A percentile compares a stretch with the other conserved stretches of the same genome.
These are phyloP conservation scores for Hymenoscyphus fructigenus DNA, from an alignment of 2,329 filamentous ascomycete genomes.

Conservation along the genomic window DNA sequence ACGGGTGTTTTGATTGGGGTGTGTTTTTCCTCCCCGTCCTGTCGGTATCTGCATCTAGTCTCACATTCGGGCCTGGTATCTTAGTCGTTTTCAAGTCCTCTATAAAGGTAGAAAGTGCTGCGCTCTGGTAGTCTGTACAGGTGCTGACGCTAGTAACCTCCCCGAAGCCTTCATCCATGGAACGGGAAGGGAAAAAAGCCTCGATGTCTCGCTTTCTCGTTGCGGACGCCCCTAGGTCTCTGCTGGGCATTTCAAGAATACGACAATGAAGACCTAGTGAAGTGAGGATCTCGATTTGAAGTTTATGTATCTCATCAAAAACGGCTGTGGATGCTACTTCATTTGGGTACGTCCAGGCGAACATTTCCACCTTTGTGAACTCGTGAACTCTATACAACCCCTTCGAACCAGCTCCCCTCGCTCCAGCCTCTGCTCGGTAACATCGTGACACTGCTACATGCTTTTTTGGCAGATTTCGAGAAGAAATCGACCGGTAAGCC, in stretches of 20 bases:
- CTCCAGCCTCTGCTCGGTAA: constrained; percentile 92
- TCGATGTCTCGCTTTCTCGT: constrained; percentile 90
- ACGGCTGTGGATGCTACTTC: constrained; percentile 50
- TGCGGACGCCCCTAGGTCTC: constrained; percentile 87
- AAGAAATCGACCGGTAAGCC: constrained; percentile 67
- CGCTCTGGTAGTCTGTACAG: constrained; percentile 92
- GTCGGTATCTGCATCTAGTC: too few relatives aligned
- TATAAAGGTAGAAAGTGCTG: constrained; percentile 75
- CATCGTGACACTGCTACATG: constrained; percentile 85
- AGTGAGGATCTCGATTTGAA: constrained; percentile 81
- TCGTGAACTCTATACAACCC: constrained; percentile 96
- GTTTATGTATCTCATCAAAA: constrained; percentile 82
- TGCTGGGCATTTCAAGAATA: constrained; percentile 86
- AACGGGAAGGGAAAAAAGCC: constrained; percentile 84
- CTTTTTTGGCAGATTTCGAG: constrained; percentile 69
- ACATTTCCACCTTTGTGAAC: constrained; percentile 98
- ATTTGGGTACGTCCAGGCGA: constrained; percentile 78
- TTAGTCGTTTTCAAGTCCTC: constrained; percentile 38
- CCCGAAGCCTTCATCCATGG: constrained; percentile 75
- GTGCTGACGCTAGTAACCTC: constrained; percentile 89
- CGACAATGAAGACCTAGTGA: constrained; percentile 80
- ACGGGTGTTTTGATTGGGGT: constrained; percentile 69
- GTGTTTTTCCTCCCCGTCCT: constrained; percentile 42
- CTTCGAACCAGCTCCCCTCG: constrained; percentile 85
- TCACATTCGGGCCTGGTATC: too few relatives aligned